These are phyloP conservation scores for Suillus variegatus DNA, from an alignment of 768 basidiomycete species.

Conservation along the genomic window DNA sequence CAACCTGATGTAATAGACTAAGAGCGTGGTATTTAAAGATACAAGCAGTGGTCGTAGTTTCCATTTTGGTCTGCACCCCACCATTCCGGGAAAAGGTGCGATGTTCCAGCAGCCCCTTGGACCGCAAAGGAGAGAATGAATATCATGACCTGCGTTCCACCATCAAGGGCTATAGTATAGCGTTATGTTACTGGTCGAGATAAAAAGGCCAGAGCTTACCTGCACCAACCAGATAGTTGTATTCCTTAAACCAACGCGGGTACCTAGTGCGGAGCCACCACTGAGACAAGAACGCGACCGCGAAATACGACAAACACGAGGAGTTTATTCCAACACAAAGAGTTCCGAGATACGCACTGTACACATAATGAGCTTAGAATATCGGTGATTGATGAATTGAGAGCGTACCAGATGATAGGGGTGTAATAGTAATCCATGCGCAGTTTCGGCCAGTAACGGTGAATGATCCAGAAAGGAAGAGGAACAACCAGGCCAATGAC, in stretches of 20 bases:
- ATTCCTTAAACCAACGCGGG: slow-evolving; percentile 38
- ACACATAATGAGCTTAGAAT: slow-evolving; percentile 6
- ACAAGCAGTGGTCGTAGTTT: slow-evolving; percentile 24
- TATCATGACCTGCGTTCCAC: slow-evolving; percentile 51
- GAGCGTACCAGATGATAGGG: slow-evolving; percentile 29
- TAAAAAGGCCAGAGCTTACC: slow-evolving; percentile 26
- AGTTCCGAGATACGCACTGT: slow-evolving; percentile 7
- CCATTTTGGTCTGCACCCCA: slow-evolving; percentile 53
- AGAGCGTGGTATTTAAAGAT: neutral
- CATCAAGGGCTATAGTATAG: slow-evolving; percentile 32
- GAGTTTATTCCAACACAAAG: slow-evolving; percentile 32
- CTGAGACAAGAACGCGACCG: slow-evolving; percentile 34
- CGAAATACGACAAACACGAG: slow-evolving; percentile 16
- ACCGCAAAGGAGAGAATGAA: slow-evolving; percentile 53
- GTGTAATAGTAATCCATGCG: slow-evolving; percentile 28
- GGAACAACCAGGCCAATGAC: slow-evolving; percentile 35
- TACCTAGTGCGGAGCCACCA: slow-evolving; percentile 40
- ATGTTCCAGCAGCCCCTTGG: slow-evolving; percentile 48
- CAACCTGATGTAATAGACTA: too few relatives aligned
- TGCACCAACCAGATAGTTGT: slow-evolving; percentile 44
- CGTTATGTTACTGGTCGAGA: neutral
- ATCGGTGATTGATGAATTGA: neutral
- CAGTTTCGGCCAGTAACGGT: slow-evolving; percentile 36
- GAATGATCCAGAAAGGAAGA: slow-evolving; percentile 43
- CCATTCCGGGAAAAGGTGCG: slow-evolving; percentile 52